Base-by-base conservation (phyloP, 306 rosid genomes). In the Vigna trinervia region DNA sequence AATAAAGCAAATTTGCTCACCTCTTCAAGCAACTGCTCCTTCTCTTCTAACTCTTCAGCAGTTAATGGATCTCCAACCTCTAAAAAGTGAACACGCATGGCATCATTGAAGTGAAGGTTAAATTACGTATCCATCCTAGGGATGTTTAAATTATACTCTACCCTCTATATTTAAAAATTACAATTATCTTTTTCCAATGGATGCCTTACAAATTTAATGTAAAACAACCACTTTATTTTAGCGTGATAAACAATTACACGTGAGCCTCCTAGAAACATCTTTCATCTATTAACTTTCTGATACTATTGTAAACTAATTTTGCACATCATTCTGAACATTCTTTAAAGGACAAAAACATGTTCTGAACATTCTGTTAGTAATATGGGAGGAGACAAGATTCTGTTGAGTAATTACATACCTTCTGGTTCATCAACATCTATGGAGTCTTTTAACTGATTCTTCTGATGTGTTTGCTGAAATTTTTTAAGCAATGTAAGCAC, bases 1-100 rank as follows among this genome's bases (percentile, higher is more conserved):
- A 30, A 60, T 30, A 61, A 14, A 30, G 10, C 12, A 76, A 81
- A 54, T 47, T 45, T 75, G 79, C 83, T 79, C 73, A 87, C 99
- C 65, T 89, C 90, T 80, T 92, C 97, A 30, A 95, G 86, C 59
- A 95, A 89, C 14, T 89, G 88, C 62, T 95, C 99, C 88, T 92
- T 95, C 80, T 95, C 99, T 82, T 95, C 99, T 69, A 87, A 75
- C 78, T 95, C 98, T 84, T 95, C 98, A 26, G 96, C 93, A 73
- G 98, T 95, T 87, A 95, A 89, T 53, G 97, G 96, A 81, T 95
- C 96, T 69, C 97, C 98, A 73, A 86, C 91, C 43, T 95, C 98
- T 95, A 71, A 51, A 76, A 51, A 69, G 77, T 74, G 73, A 78
- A 74, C 47, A 67, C 1, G 13, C 15, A 85, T 2, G 62, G 56